Evolutionary conservation across 139 green algal genomes (phyloP).

Genomic region (Tetradesmus lagerheimii): DNA sequence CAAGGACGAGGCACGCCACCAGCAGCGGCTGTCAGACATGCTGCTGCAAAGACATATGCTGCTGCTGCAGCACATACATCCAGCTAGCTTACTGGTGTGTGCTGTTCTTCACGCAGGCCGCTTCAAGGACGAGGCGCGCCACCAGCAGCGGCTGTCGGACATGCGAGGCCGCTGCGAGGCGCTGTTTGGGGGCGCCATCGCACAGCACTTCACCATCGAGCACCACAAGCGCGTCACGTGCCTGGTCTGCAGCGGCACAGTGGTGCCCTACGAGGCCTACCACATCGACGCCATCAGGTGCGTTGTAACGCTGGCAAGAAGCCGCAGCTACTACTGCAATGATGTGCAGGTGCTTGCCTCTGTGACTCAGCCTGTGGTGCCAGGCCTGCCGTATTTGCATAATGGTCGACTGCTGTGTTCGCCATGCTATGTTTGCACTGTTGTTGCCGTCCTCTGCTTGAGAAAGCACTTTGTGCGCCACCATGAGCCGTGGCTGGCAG

Average conservation of each 20-base stretch:
- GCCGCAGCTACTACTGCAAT: no score
- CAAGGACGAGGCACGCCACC: neutral
- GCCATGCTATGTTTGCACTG: no score
- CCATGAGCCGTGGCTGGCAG: conserved; percentile 31
- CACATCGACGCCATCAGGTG: conserved; percentile 34
- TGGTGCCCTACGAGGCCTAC: conserved; percentile 45
- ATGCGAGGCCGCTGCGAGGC: conserved; percentile 25
- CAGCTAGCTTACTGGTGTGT: neutral
- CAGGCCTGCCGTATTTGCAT: no score
- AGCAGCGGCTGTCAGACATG: neutral
- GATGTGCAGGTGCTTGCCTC: no score
- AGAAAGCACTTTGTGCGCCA: conserved; percentile 46
- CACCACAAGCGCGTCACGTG: conserved; percentile 43
- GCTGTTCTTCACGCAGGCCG: conserved; percentile 12
- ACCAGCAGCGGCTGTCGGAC: conserved; percentile 42
- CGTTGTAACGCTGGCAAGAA: neutral
- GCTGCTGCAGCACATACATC: neutral
- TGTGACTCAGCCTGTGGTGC: no score
- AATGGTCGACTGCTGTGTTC: no score
- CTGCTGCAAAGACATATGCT: no score
- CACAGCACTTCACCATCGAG: conserved; percentile 19
- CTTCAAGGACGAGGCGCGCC: conserved; percentile 41
- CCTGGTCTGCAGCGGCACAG: conserved; percentile 33
- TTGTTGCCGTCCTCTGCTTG: no score
- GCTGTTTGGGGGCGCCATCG: conserved; percentile 43